Evolutionary conservation across 257 asterid species (phyloP).

Genomic region (Solanum infundibuliforme): DNA sequence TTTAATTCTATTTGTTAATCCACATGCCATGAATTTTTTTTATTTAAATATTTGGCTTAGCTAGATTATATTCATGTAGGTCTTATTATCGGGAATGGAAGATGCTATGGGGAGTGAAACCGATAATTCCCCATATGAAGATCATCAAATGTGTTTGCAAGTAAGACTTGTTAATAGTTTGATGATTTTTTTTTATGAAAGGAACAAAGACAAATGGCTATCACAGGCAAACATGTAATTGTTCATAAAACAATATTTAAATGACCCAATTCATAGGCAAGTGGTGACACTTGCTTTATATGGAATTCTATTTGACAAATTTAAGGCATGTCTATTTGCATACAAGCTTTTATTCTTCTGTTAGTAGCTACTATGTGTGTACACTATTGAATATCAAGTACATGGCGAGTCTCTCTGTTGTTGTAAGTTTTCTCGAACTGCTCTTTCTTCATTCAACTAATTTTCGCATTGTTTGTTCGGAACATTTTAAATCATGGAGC

Average conservation of each 20-base stretch:
- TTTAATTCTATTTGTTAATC: not conserved
- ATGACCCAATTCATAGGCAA: not conserved
- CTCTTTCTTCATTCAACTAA: not conserved
- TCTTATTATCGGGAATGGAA: slow-evolving; percentile 13
- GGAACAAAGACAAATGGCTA: not conserved
- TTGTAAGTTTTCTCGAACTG: not conserved
- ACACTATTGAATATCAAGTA: not conserved
- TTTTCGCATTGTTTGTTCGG: not conserved
- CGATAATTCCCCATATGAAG: slow-evolving; percentile 23
- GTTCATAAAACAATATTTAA: not conserved
- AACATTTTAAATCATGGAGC: not conserved
- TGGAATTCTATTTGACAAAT: not conserved
- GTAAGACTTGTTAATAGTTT: slow-evolving; percentile 24
- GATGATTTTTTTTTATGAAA: not conserved
- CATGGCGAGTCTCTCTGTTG: not conserved
- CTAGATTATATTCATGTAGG: slow-evolving; percentile 13
- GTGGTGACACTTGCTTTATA: not conserved
- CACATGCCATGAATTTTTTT: not conserved
- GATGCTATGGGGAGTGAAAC: slow-evolving; percentile 11
- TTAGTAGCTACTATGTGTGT: not conserved
- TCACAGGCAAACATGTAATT: not conserved
- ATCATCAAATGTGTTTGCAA: slow-evolving; percentile 40
- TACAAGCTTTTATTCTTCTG: not conserved
- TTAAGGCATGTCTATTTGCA: not conserved
- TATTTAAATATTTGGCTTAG: not conserved